Evolutionary conservation across 108 stramenopile species (phyloP).

Genomic region (Schizochytrium sp.): DNA sequence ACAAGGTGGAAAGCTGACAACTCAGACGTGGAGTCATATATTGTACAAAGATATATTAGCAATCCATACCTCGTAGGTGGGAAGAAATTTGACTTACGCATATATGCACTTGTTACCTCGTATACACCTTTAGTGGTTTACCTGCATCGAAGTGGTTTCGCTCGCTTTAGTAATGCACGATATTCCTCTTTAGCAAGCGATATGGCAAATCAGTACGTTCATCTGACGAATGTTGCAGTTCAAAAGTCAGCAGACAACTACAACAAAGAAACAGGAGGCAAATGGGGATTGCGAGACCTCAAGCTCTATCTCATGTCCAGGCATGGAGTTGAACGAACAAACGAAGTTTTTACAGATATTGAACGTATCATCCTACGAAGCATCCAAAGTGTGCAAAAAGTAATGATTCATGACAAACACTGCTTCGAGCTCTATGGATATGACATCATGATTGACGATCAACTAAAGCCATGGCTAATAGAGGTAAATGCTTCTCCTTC

Average conservation of each 20-base stretch:
- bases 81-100: slow-evolving; percentile 79
- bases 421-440: slow-evolving; percentile 84
- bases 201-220: slow-evolving; percentile 73
- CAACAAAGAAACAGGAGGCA: slow-evolving; percentile 76
- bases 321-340: slow-evolving; percentile 71
- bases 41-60: slow-evolving; percentile 78
- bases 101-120: slow-evolving; percentile 79
- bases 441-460: slow-evolving; percentile 76
- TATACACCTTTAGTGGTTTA: slow-evolving; percentile 76
- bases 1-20: slow-evolving; percentile 71
- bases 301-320: slow-evolving; percentile 74
- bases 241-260: slow-evolving; percentile 78
- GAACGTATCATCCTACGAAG: slow-evolving; percentile 71
- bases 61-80: slow-evolving; percentile 80
- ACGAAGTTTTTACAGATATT: slow-evolving; percentile 74
- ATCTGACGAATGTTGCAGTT: slow-evolving; percentile 80
- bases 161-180: slow-evolving; percentile 68
- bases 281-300: slow-evolving; percentile 75
- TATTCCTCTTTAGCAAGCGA: slow-evolving; percentile 66
- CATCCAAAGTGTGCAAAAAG: slow-evolving; percentile 75
- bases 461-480: slow-evolving; percentile 78
- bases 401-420: slow-evolving; percentile 79
- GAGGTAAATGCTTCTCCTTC: slow-evolving; percentile 81
- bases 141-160: slow-evolving; percentile 73
- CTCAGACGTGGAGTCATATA: slow-evolving; percentile 76